A percentile compares a stretch with the other conserved stretches of the same genome.
phyloP scores from a whole-genome alignment of 176 grass and related monocot genomes.

The Alopecurus myosuroides region DNA sequence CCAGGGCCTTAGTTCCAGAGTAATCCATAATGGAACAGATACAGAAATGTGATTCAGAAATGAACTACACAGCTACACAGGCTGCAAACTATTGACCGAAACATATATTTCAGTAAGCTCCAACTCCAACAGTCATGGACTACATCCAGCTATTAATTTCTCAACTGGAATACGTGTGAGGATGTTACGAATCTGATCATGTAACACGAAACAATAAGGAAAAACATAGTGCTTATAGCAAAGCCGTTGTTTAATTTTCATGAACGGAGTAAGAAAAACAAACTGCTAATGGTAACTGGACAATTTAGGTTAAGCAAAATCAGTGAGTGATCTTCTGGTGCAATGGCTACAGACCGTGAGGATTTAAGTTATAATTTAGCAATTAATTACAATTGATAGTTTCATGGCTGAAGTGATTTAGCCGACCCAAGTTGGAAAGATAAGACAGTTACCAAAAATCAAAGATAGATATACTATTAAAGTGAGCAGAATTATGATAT shows the following conservation, averaged over 20 bases:
- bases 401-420: background rate
- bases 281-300: background rate
- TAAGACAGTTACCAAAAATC: background rate
- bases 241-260: background rate
- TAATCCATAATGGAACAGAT: background rate
- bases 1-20: background rate
- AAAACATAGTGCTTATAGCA: background rate
- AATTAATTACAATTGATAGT: background rate
- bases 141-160: background rate
- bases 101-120: background rate
- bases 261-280: background rate
- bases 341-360: background rate
- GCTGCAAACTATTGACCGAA: background rate
- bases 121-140: background rate
- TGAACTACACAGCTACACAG: background rate
- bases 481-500: background rate
- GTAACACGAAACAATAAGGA: background rate
- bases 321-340: background rate
- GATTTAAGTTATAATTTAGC: background rate
- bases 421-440: background rate
- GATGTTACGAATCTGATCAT: background rate
- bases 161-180: background rate
- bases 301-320: background rate
- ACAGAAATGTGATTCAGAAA: background rate
- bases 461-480: background rate